These are phyloP conservation scores for Croton laevigatus DNA, from an alignment of 441 rosid species.

Conservation along the genomic window DNA sequence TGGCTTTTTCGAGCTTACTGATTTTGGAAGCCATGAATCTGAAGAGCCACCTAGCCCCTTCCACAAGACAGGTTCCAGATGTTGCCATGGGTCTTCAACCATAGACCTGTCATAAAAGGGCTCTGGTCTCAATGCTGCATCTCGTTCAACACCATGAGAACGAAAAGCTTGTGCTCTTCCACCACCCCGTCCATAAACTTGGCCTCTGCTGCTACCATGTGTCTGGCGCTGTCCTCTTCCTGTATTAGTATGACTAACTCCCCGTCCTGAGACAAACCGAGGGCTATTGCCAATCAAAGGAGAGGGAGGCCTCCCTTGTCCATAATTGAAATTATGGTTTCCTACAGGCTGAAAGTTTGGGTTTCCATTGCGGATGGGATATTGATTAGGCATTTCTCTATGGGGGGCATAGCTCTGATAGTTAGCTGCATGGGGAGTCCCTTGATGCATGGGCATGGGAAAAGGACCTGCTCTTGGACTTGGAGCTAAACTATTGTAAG, in stretches of 20 bases:
- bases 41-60: conserved; percentile 30
- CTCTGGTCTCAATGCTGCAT: conserved; percentile 35
- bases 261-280: conserved; percentile 24
- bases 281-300: conserved; percentile 37
- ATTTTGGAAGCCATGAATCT: conserved; percentile 30
- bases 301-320: conserved; percentile 27
- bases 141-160: conserved; percentile 25
- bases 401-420: neutral
- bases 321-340: conserved; percentile 27
- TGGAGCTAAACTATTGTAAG: conserved; percentile 28
- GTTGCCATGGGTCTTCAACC: conserved; percentile 77
- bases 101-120: conserved; percentile 53
- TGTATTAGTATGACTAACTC: conserved; percentile 30
- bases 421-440: conserved; percentile 23
- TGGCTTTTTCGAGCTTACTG: conserved; percentile 42
- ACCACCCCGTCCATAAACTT: conserved; percentile 36
- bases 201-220: conserved; percentile 31
- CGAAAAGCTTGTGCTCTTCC: conserved; percentile 42
- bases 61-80: conserved; percentile 58
- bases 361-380: conserved; percentile 24
- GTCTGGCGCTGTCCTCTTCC: conserved; percentile 49
- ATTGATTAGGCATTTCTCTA: conserved; percentile 12
- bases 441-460: conserved; percentile 39
- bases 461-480: conserved; percentile 33
- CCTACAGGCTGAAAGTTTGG: conserved; percentile 31